Percentiles rank a stretch among this genome's conserved stretches.
Evolutionary conservation across 805 yeast genomes (phyloP).

Genomic region (Huiozyma naganishii): DNA sequence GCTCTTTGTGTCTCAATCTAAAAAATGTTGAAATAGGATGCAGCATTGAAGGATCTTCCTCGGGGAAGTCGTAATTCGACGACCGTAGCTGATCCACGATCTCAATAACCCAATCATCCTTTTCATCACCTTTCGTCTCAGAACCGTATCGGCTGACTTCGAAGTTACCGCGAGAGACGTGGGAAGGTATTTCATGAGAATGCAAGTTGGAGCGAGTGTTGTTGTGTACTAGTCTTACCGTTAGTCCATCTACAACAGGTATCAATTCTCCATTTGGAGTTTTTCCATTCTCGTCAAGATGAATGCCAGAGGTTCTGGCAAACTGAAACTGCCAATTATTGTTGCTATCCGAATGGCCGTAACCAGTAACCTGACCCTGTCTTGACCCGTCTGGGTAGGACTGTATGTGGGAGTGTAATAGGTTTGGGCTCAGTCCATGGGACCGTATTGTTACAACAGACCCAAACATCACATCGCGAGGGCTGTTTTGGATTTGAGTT

Average conservation of each 20-base stretch:
- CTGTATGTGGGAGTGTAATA: constrained; percentile 68
- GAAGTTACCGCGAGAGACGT: constrained; percentile 40
- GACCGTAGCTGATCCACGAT: constrained; percentile 46
- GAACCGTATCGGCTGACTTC: constrained; percentile 73
- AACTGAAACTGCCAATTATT: constrained; percentile 58
- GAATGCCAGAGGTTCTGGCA: constrained; percentile 27
- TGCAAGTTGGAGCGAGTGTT: constrained; percentile 58
- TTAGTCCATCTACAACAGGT: constrained; percentile 46
- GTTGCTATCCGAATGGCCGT: constrained; percentile 63
- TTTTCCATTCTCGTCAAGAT: constrained; percentile 24
- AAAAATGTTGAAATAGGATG: constrained; percentile 81
- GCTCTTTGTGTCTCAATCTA: constrained; percentile 53
- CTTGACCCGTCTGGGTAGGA: constrained; percentile 64
- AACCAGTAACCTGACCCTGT: constrained; percentile 73
- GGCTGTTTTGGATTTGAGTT: constrained; percentile 52
- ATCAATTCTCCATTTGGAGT: constrained; percentile 8
- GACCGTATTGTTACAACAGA: constrained; percentile 38
- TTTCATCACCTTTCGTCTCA: constrained; percentile 50
- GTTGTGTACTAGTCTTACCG: constrained; percentile 52
- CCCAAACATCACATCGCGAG: constrained; percentile 56
- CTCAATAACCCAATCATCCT: constrained; percentile 73
- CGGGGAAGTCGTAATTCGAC: constrained; percentile 16
- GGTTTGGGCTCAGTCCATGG: constrained; percentile 65
- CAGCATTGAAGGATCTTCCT: constrained; percentile 41
- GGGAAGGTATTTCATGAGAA: constrained; percentile 57